A percentile compares a stretch with the other conserved stretches of the same genome.
These are phyloP conservation scores for Trifolium dubium DNA, from an alignment of 306 rosid species.

Conservation along the genomic window DNA sequence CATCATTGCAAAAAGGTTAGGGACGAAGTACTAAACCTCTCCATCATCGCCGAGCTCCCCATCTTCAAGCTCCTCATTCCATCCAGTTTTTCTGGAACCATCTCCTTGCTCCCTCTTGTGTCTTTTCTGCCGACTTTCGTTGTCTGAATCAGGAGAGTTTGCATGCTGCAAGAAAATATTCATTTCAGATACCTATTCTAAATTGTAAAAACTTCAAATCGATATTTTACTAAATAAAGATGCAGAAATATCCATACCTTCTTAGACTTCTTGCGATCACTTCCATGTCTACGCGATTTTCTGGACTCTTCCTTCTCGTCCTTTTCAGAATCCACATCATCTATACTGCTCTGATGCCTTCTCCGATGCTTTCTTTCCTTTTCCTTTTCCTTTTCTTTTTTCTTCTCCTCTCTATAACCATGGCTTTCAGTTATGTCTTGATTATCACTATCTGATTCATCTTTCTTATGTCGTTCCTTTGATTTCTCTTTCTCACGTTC, in stretches of 20 bases:
- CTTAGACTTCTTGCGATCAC: slow-evolving; percentile 91
- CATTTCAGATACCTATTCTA: slow-evolving; percentile 31
- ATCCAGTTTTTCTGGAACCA: slow-evolving; percentile 69
- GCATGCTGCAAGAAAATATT: slow-evolving; percentile 66
- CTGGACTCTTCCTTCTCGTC: slow-evolving; percentile 93
- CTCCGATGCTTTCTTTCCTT: slow-evolving; percentile 90
- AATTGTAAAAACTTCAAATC: background rate
- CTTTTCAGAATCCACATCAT: slow-evolving; percentile 82
- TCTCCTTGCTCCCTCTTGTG: slow-evolving; percentile 92
- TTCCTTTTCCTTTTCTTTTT: slow-evolving; percentile 89
- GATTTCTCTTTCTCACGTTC: slow-evolving; percentile 90
- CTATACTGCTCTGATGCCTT: slow-evolving; percentile 84
- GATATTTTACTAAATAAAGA: background rate
- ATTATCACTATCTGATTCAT: slow-evolving; percentile 87
- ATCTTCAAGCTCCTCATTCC: slow-evolving; percentile 88
- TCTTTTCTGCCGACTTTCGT: slow-evolving; percentile 78
- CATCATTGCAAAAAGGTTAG: slow-evolving; percentile 34
- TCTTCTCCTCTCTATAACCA: slow-evolving; percentile 86
- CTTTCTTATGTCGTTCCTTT: slow-evolving; percentile 86
- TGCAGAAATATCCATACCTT: slow-evolving; percentile 55
- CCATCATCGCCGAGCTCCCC: slow-evolving; percentile 97
- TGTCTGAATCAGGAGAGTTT: slow-evolving; percentile 89
- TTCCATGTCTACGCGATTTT: slow-evolving; percentile 84
- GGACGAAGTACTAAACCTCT: slow-evolving; percentile 54
- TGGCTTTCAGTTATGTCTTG: slow-evolving; percentile 62